phyloP scores from a whole-genome alignment of 345 rosid species.

The Dipteronia dyeriana region DNA sequence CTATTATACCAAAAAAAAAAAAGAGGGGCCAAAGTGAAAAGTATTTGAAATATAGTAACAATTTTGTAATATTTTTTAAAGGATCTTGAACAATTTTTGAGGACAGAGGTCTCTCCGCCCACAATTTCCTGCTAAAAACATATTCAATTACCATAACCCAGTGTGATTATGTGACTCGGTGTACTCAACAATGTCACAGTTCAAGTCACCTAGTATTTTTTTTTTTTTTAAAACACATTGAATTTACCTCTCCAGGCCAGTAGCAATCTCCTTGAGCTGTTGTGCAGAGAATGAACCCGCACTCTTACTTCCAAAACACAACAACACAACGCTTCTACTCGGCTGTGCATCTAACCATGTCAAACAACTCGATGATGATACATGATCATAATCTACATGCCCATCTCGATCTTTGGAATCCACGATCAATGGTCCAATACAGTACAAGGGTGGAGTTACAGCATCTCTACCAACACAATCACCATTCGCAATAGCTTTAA shows the following conservation, averaged over 20 bases:
- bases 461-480: slow-evolving; percentile 10
- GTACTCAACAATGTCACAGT: no score
- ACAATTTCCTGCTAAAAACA: no score
- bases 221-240: no score
- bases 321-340: slow-evolving; percentile 25
- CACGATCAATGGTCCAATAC: slow-evolving; percentile 36
- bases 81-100: no score
- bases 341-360: slow-evolving; percentile 35
- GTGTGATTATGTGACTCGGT: no score
- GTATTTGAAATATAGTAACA: no score
- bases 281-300: not conserved
- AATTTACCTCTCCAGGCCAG: slow-evolving; percentile 20
- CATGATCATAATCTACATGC: not conserved
- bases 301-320: slow-evolving; percentile 28
- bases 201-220: no score
- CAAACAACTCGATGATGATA: not conserved
- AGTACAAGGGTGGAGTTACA: slow-evolving; percentile 24
- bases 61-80: no score
- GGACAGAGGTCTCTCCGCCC: no score
- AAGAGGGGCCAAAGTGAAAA: no score
- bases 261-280: slow-evolving; percentile 25
- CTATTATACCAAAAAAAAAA: no score
- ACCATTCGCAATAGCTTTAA: slow-evolving; percentile 18
- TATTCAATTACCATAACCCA: no score
- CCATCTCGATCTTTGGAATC: slow-evolving; percentile 19